phyloP scores from a whole-genome alignment of 441 rosid species.

The Geranium incanum region DNA sequence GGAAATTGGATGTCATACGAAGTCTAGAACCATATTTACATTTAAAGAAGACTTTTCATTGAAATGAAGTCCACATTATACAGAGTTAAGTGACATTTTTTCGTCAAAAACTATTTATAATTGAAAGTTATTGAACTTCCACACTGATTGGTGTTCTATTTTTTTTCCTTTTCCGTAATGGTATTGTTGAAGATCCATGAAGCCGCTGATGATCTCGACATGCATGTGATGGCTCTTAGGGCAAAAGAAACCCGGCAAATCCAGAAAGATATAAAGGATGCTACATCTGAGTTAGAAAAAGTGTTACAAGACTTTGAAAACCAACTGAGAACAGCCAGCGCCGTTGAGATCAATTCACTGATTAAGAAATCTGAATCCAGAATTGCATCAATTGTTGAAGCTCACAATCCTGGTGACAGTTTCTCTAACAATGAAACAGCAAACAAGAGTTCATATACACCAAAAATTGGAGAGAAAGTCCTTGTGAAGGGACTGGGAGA shows the following conservation, averaged over 20 bases:
- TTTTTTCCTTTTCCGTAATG: slow-evolving; percentile 12
- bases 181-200: slow-evolving; percentile 45
- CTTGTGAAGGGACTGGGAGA: slow-evolving; percentile 57
- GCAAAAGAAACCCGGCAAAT: slow-evolving; percentile 50
- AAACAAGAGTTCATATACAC: slow-evolving; percentile 31
- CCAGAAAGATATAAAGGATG: slow-evolving; percentile 47
- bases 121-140: not conserved
- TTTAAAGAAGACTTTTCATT: not conserved
- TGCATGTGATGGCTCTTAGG: slow-evolving; percentile 46
- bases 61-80: not conserved
- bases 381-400: slow-evolving; percentile 56
- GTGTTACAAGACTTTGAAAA: slow-evolving; percentile 50
- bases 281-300: slow-evolving; percentile 42
- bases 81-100: not conserved
- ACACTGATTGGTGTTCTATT: not conserved
- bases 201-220: slow-evolving; percentile 65
- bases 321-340: slow-evolving; percentile 34
- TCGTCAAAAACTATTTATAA: not conserved
- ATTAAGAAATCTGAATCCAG: slow-evolving; percentile 53
- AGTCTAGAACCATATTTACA: not conserved
- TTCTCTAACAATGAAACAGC: slow-evolving; percentile 27
- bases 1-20: not conserved
- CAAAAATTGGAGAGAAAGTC: slow-evolving; percentile 65
- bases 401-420: slow-evolving; percentile 37
- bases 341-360: slow-evolving; percentile 51